Percentiles rank a stretch among this genome's conserved stretches.
These are phyloP conservation scores for Pythium myriotylum DNA, from an alignment of 352 stramenopile genomes.

Conservation along the genomic window DNA sequence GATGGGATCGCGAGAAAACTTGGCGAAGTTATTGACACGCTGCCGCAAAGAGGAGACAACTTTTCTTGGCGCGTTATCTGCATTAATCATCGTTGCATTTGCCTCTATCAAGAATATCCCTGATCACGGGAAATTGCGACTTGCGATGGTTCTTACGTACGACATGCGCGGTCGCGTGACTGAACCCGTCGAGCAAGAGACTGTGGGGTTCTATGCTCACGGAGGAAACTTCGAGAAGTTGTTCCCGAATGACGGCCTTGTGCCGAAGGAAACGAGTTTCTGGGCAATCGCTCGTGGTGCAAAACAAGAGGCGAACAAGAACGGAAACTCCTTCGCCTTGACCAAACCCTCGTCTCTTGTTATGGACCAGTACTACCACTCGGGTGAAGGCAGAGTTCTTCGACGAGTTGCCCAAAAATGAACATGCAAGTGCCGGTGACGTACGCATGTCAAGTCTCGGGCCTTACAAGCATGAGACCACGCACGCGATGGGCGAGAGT, in stretches of 20 bases:
- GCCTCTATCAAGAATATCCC: constrained; percentile 16
- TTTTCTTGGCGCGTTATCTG: constrained; percentile 37
- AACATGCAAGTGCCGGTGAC: constrained; percentile 5
- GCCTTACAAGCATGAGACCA: constrained; percentile 6
- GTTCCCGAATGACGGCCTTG: not conserved
- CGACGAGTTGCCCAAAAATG: not conserved
- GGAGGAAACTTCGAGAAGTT: constrained; percentile 11
- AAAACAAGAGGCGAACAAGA: constrained; percentile 6
- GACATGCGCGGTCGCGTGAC: constrained; percentile 2
- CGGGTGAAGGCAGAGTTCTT: constrained; percentile 1
- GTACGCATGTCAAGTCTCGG: constrained; percentile 15
- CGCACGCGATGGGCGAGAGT: not conserved
- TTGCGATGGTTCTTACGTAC: constrained; percentile 24
- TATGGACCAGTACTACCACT: constrained; percentile 14
- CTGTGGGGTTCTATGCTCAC: constrained; percentile 7
- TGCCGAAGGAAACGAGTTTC: not conserved
- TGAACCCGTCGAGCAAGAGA: too few species aligned
- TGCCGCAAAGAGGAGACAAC: constrained; percentile 38
- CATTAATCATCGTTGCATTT: constrained; percentile 32
- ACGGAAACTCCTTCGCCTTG: not conserved
- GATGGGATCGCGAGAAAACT: constrained; percentile 23
- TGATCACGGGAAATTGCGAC: constrained; percentile 12
- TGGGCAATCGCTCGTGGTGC: not conserved
- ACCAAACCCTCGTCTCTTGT: not conserved
- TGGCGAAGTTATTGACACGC: constrained; percentile 27